Conservation (phyloP, 495 filamentous ascomycete genomes). For the Hyaloscypha hepaticicola region DNA sequence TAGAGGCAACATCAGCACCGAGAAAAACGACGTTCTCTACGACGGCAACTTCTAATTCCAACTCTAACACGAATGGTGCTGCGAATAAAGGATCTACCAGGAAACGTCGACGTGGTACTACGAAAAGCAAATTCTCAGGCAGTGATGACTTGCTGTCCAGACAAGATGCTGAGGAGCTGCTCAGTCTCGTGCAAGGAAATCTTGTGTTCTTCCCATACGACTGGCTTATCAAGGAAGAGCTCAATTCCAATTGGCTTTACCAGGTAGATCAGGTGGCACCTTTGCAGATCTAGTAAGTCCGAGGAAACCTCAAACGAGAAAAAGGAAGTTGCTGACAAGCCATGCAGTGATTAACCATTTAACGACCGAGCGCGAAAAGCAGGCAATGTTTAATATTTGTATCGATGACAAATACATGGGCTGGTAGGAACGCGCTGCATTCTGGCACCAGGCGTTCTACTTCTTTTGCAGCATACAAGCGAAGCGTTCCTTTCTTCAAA, state of each 20-base stretch:
- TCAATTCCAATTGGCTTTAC: slow-evolving; percentile 94
- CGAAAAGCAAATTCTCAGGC: slow-evolving; percentile 66
- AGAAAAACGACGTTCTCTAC: slow-evolving; percentile 31
- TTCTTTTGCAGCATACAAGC: slow-evolving; percentile 23
- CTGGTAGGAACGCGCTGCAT: slow-evolving; percentile 17
- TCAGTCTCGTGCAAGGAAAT: slow-evolving; percentile 82
- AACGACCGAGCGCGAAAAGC: neutral
- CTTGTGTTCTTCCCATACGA: slow-evolving; percentile 93
- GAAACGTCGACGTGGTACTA: slow-evolving; percentile 68
- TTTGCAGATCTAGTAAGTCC: slow-evolving; percentile 92
- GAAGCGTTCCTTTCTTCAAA: slow-evolving; percentile 18
- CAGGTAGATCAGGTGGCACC: slow-evolving; percentile 94
- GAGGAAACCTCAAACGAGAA: neutral
- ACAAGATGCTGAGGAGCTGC: slow-evolving; percentile 73
- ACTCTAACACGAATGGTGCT: slow-evolving; percentile 10
- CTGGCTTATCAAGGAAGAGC: slow-evolving; percentile 88
- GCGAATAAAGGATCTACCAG: slow-evolving; percentile 25
- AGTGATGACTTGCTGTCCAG: slow-evolving; percentile 71
- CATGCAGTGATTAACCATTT: slow-evolving; percentile 26
- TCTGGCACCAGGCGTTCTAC: slow-evolving; percentile 8
- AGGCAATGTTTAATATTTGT: slow-evolving; percentile 20
- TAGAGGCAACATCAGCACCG: neutral
- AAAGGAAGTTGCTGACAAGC: slow-evolving; percentile 18
- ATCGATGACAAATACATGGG: neutral
- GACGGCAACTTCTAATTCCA: slow-evolving; percentile 2